Base-by-base conservation (phyloP, 345 rosid genomes). In the Pistacia vera region DNA sequence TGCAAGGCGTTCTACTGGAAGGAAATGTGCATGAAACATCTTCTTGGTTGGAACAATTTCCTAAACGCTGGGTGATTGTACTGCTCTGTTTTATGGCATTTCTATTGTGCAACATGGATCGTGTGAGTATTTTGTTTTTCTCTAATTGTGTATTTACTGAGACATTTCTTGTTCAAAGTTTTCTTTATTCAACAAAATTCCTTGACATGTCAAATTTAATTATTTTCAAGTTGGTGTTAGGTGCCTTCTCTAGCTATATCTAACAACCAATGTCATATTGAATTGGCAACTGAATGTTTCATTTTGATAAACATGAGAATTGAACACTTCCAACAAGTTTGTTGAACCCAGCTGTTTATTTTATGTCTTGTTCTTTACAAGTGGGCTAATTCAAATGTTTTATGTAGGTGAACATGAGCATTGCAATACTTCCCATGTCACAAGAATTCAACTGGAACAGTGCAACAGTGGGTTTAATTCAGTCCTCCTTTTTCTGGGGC, bases 401-500 rank as follows among this genome's bases (percentile, higher is more conserved):
- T 65, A 77, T 81, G 80, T 78, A 95, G 99, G 99, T 95, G 74
- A 95, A 95, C 79, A 95, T 93, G 98, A 95, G 99, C 91, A 93
- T 93, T 85, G 98, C 99, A 14, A 92, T 95, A 63, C 98, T 95
- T 81, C 98, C 99, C 44, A 95, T 95, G 99, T 95, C 98, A 52
- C 80, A 89, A 86, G 93, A 95, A 87, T 95, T 82, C 82, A 89
- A 86, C 76, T 95, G 99, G 99, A 93, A 88, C 85, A 93, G 97
- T 82, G 91, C 98, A 66, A 95, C 99, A 1, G 93, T 95, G 82
- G 99, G 99, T 79, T 86, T 91, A 83, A 95, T 93, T 77, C 99
- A 95, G 86, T 95, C 99, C 75, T 95, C 98, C 44, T 93, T 95
- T 88, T 95, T 95, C 94, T 90, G 99, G 99, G 99, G 99, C 49